Evolutionary conservation across 2,329 filamentous ascomycete species (phyloP).

Genomic region (Aspergillus alliaceus): DNA sequence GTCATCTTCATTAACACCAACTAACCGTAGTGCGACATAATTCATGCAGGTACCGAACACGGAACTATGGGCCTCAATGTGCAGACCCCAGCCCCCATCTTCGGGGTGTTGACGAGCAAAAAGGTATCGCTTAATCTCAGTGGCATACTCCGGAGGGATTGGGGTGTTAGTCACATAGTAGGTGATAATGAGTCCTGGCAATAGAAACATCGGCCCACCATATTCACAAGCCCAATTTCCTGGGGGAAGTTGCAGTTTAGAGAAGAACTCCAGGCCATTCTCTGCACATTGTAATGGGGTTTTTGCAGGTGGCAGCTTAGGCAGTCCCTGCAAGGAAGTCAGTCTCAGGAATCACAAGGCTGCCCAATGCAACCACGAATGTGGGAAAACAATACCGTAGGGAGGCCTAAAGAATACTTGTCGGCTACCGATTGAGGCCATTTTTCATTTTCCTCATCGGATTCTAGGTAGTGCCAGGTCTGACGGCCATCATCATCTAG

Average conservation of each 20-base stretch:
- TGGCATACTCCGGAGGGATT: slow-evolving; percentile 75
- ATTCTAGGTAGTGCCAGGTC: slow-evolving; percentile 87
- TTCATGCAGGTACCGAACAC: slow-evolving; percentile 90
- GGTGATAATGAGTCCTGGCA: slow-evolving; percentile 79
- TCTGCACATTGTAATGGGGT: slow-evolving; percentile 73
- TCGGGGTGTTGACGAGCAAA: slow-evolving; percentile 79
- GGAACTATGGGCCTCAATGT: slow-evolving; percentile 89
- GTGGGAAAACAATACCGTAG: slow-evolving; percentile 59
- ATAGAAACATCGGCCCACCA: slow-evolving; percentile 92
- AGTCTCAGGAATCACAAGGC: slow-evolving; percentile 1
- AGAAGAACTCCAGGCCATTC: slow-evolving; percentile 87
- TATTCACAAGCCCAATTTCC: slow-evolving; percentile 98
- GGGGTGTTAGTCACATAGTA: slow-evolving; percentile 89
- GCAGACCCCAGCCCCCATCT: slow-evolving; percentile 95
- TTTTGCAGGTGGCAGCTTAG: slow-evolving; percentile 67
- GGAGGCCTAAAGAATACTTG: slow-evolving; percentile 80
- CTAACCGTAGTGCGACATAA: slow-evolving; percentile 75
- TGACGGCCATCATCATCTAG: slow-evolving; percentile 80
- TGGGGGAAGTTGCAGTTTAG: slow-evolving; percentile 79
- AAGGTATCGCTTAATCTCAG: slow-evolving; percentile 90
- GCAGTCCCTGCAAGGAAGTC: slow-evolving; percentile 61
- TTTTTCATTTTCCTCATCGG: slow-evolving; percentile 66
- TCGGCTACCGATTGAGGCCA: slow-evolving; percentile 92
- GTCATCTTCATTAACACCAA: slow-evolving; percentile 82
- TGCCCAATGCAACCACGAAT: not conserved